Evolutionary conservation across 2,329 filamentous ascomycete species (phyloP).

Genomic region (Penicillium oxalicum): DNA sequence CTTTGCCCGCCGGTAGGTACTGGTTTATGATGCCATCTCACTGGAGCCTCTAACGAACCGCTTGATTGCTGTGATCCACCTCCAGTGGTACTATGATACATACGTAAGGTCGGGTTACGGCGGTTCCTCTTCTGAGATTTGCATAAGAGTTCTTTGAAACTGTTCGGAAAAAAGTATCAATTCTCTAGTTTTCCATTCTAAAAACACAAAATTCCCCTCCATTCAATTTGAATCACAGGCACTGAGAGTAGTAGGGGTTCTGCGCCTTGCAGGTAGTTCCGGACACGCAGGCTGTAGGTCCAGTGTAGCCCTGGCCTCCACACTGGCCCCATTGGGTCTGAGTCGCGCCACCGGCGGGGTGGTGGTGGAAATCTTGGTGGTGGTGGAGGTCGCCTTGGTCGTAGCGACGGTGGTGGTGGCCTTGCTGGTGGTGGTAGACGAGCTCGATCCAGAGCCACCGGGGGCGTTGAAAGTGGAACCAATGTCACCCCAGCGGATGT

Average conservation of each 20-base stretch:
- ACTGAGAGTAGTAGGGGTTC: background rate
- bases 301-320: background rate
- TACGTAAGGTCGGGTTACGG: no score
- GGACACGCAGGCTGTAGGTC: background rate
- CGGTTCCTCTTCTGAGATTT: no score
- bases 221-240: background rate
- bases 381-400: background rate
- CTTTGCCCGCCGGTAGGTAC: no score
- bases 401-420: background rate
- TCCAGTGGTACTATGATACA: no score
- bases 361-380: background rate
- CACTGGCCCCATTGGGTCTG: conserved; percentile 1
- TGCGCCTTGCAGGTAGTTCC: background rate
- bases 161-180: no score
- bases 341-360: background rate
- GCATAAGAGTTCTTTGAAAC: no score
- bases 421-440: background rate
- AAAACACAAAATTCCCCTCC: no score
- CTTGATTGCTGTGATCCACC: no score
- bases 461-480: background rate
- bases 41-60: no score
- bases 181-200: no score
- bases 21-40: no score
- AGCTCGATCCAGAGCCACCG: background rate
- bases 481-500: conserved; percentile 1